Evolutionary conservation across 495 filamentous ascomycete genomes (phyloP).

Genomic region (Ascobolus immersus): DNA sequence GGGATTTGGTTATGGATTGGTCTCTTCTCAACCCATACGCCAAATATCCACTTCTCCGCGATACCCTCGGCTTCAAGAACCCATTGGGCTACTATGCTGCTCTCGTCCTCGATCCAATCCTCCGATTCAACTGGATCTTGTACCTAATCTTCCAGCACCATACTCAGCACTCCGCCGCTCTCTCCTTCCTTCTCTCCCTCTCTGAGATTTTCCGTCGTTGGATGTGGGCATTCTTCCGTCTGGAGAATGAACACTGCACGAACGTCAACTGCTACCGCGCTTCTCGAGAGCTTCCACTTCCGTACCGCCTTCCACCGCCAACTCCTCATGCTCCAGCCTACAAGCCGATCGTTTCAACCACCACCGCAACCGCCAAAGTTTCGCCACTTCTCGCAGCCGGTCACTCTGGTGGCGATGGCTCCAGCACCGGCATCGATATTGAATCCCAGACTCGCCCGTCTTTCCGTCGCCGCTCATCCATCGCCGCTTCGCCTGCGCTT

Average conservation of each 20-base stretch:
- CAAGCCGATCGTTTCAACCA: neutral
- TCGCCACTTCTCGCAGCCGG: conserved; percentile 5
- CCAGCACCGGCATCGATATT: too few relatives aligned
- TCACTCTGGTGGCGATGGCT: conserved; percentile 1
- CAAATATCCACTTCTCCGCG: conserved; percentile 42
- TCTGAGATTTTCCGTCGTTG: conserved; percentile 60
- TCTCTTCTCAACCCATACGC: conserved; percentile 53
- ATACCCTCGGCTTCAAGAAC: conserved; percentile 49
- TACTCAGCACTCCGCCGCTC: conserved; percentile 51
- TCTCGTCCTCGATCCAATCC: conserved; percentile 61
- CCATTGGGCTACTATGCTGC: conserved; percentile 62
- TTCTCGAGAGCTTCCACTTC: conserved; percentile 51
- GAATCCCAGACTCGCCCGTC: conserved; percentile 1
- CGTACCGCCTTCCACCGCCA: conserved; percentile 33
- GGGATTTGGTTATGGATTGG: conserved; percentile 97
- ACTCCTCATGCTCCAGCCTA: conserved; percentile 8
- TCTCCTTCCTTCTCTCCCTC: conserved; percentile 49
- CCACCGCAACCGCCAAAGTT: conserved; percentile 1
- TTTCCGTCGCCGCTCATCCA: conserved; percentile 1
- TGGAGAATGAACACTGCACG: conserved; percentile 87
- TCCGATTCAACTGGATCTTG: conserved; percentile 88
- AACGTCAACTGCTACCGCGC: conserved; percentile 72
- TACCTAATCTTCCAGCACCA: conserved; percentile 62
- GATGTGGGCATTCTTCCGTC: conserved; percentile 74
- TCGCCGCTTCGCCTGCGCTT: conserved; percentile 15